These are phyloP conservation scores for Camellia lanceoleosa DNA, from an alignment of 148 eudicot species.

Conservation along the genomic window DNA sequence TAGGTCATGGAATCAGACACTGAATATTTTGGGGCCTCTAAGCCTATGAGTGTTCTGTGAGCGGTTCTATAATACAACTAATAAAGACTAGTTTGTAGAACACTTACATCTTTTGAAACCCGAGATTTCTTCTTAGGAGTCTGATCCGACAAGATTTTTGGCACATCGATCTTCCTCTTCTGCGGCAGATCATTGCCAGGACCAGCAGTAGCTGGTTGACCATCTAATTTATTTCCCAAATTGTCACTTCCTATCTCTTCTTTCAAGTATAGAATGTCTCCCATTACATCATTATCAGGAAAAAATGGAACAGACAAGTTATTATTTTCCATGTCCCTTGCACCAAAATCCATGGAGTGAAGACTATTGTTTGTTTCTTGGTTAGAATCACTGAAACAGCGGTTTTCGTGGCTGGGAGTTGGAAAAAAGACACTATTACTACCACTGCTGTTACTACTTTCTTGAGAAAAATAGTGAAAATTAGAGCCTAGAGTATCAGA, in stretches of 20 bases:
- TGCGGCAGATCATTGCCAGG: constrained; percentile 22
- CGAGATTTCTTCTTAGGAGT: constrained; percentile 50
- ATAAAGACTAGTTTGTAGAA: not conserved
- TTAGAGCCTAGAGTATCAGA: constrained; percentile 12
- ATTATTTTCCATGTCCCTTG: constrained; percentile 14
- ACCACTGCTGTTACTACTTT: constrained; percentile 29
- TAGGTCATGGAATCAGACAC: too few relatives aligned
- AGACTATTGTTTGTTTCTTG: not conserved
- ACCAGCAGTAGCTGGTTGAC: constrained; percentile 5
- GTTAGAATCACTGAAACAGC: constrained; percentile 9
- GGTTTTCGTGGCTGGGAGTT: constrained; percentile 6
- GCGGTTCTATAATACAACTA: not conserved
- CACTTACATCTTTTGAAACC: constrained; percentile 41
- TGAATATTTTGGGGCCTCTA: too few relatives aligned
- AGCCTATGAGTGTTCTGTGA: not conserved
- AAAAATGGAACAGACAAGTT: constrained; percentile 13
- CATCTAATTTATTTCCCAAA: constrained; percentile 13
- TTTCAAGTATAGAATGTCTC: constrained; percentile 15
- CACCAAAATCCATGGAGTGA: constrained; percentile 23
- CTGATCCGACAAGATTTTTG: constrained; percentile 7
- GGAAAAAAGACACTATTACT: constrained; percentile 20
- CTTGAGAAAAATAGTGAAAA: constrained; percentile 25
- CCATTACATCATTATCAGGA: constrained; percentile 12
- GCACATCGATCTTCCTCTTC: constrained; percentile 37
- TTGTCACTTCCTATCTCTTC: constrained; percentile 9